Percentiles rank a stretch among this genome's conserved stretches.
Conservation (phyloP, 2,329 filamentous ascomycete genomes). For the Claviceps arundinis region DNA sequence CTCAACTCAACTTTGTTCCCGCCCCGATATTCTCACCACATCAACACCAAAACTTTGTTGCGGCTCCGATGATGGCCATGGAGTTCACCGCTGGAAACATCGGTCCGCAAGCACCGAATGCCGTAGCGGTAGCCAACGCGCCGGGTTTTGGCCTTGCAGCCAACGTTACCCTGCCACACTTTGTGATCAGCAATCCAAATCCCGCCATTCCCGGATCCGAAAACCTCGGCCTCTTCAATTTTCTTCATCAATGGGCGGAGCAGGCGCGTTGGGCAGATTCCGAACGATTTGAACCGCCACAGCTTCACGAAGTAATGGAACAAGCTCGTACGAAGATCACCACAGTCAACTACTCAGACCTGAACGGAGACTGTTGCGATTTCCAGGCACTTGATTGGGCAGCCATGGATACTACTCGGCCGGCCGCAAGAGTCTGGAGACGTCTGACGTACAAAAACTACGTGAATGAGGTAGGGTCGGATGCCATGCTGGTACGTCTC, state of each 20-base stretch:
- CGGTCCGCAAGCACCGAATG: background rate
- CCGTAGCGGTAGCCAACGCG: constrained; percentile 1
- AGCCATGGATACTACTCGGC: constrained; percentile 35
- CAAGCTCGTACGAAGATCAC: constrained; percentile 12
- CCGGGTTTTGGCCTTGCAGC: background rate
- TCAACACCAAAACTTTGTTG: background rate
- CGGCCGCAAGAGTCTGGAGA: constrained; percentile 34
- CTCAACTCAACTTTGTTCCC: background rate
- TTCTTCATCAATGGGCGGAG: constrained; percentile 36
- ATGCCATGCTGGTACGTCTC: constrained; percentile 32
- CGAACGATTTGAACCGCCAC: constrained; percentile 14
- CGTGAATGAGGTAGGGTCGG: constrained; percentile 35
- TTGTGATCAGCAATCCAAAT: constrained; percentile 20
- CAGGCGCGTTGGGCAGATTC: constrained; percentile 15
- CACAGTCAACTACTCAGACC: constrained; percentile 27
- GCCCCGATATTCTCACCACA: background rate
- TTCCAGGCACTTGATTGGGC: constrained; percentile 48
- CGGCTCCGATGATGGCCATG: background rate
- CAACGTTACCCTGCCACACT: constrained; percentile 6
- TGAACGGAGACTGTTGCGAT: constrained; percentile 43
- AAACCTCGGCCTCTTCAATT: constrained; percentile 36
- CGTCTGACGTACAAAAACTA: constrained; percentile 42
- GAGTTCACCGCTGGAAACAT: background rate
- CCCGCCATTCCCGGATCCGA: constrained; percentile 29
- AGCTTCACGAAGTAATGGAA: constrained; percentile 19